These are phyloP conservation scores for Pichia phayaonensis DNA, from an alignment of 805 yeast genomes.

Conservation along the genomic window DNA sequence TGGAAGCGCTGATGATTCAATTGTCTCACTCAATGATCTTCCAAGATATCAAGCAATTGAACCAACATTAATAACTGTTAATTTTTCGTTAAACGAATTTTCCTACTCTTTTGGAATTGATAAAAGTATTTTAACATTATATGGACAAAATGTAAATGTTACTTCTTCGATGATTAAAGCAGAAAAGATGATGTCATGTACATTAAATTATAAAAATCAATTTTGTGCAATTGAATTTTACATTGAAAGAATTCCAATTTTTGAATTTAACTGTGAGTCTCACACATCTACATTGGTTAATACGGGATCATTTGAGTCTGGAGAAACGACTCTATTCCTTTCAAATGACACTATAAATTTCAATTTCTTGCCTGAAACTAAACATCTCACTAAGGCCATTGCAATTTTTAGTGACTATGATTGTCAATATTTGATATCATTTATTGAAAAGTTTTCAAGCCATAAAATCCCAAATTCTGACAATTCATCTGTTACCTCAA, in stretches of 20 bases:
- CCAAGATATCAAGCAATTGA: conserved; percentile 1
- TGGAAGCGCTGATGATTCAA: conserved; percentile 3
- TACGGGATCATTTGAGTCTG: conserved; percentile 17
- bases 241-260: conserved; percentile 8
- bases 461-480: background rate
- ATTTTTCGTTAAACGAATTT: conserved; percentile 16
- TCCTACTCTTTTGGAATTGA: conserved; percentile 19
- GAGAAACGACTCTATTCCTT: conserved; percentile 17
- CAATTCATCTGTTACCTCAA: background rate
- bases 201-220: conserved; percentile 11
- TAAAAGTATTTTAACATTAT: conserved; percentile 11
- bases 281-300: conserved; percentile 14
- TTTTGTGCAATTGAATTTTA: conserved; percentile 8
- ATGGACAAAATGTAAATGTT: conserved; percentile 16
- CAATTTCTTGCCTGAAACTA: conserved; percentile 17
- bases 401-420: conserved; percentile 20
- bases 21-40: conserved; percentile 3
- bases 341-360: conserved; percentile 13
- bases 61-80: conserved; percentile 16
- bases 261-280: conserved; percentile 13
- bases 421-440: conserved; percentile 15
- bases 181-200: conserved; percentile 16
- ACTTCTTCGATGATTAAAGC: conserved; percentile 15
- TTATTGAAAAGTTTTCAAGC: conserved; percentile 8
- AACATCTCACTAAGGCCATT: conserved; percentile 15